phyloP scores from a whole-genome alignment of 1,284 basidiomycete species.

The Cutaneotrichosporon cavernicola region DNA sequence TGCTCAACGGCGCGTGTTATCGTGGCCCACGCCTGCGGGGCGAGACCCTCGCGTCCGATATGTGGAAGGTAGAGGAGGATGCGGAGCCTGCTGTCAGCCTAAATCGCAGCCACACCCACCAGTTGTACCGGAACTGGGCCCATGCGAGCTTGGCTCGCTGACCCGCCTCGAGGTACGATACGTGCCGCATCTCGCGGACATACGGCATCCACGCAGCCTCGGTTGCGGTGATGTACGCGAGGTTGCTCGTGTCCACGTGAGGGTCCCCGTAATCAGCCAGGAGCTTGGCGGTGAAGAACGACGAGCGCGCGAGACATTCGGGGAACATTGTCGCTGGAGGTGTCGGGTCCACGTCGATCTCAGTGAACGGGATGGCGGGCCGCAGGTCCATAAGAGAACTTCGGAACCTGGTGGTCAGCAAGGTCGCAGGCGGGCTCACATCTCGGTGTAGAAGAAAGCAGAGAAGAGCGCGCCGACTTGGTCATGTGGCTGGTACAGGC shows the following conservation, averaged over 20 bases:
- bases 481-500: constrained; percentile 28
- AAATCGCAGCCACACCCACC: constrained; percentile 16
- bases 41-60: constrained; percentile 14
- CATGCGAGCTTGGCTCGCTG: constrained; percentile 21
- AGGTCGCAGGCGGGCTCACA: constrained; percentile 12
- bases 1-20: constrained; percentile 27
- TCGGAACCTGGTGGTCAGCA: constrained; percentile 22
- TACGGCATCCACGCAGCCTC: constrained; percentile 28
- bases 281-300: constrained; percentile 22
- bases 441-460: constrained; percentile 32
- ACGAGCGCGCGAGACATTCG: constrained; percentile 19
- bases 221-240: constrained; percentile 23
- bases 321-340: constrained; percentile 20
- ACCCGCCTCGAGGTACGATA: not conserved
- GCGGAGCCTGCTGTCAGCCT: constrained; percentile 24
- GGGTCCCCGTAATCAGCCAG: constrained; percentile 29
- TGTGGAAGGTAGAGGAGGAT: constrained; percentile 31
- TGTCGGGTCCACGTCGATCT: constrained; percentile 31
- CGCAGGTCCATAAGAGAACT: constrained; percentile 27
- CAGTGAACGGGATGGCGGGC: constrained; percentile 27
- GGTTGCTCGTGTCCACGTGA: constrained; percentile 25
- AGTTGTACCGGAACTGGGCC: constrained; percentile 32
- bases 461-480: constrained; percentile 29
- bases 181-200: constrained; percentile 24
- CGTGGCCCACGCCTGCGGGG: constrained; percentile 18